Evolutionary conservation across 108 stramenopile genomes (phyloP), one percentile per base, ranked within the genome.

Genomic region (Stephanodiscus triporus): DNA sequence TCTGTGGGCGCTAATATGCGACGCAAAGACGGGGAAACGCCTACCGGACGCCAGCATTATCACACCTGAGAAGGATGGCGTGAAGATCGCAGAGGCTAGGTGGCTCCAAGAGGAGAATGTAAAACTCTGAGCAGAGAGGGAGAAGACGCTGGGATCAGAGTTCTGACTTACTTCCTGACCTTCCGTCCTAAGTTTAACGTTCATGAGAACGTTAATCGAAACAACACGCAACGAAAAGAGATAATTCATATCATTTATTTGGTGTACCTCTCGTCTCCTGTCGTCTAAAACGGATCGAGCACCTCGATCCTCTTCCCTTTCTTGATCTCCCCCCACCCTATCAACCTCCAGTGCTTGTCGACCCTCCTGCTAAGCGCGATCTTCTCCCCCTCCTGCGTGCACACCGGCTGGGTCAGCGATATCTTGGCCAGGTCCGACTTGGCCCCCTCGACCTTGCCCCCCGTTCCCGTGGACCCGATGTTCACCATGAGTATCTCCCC

Each of bases 271-370:
- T n/a, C n/a, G n/a, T n/a, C n/a, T n/a, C n/a, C n/a, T n/a, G n/a
- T n/a, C n/a, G n/a, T n/a, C 53, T 27, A 54, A 54, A 54, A 90
- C 51, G 76, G 67, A 34, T 89, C 87, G 38, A 88, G 84, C 34
- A 95, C 81, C 65, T 94, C 89, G 73, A 96, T 89, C 84, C 83
- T 87, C 65, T 77, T 81, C 26, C 96, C 96, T 79, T 87, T 94
- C 69, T 94, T 89, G 71, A 96, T 96, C 70, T 93, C 88, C 54
- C 96, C 96, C 96, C 97, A 96, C 45, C 93, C 97, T 83, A 95
- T 98, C 66, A 99, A 85, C 50, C 99, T 88, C 97, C 97, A 99
- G 83, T 99, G 98, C 89, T 99, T 99, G 63, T 99, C 99, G n/a
- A 99, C 97, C 67, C 98, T 92, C 62, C 99, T 91, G 43, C 89